Base-by-base conservation (phyloP, 2,329 filamentous ascomycete genomes). In the Ophiostoma ulmi region DNA sequence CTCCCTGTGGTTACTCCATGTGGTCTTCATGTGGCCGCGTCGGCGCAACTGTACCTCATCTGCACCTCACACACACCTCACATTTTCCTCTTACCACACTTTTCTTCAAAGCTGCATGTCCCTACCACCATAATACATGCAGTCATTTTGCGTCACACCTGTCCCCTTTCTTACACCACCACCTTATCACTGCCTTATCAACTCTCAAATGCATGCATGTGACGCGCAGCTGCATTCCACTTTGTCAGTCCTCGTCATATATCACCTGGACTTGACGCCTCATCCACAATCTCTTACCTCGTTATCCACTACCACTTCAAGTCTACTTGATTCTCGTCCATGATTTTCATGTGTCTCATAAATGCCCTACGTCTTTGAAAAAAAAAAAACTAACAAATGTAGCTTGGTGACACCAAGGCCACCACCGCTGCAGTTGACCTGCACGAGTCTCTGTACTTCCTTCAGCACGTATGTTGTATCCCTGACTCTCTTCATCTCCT, bases 391-490 rank as follows among this genome's bases (percentile, higher is more conserved):
- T 38, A 38, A 64, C 31, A n/a, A 66, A 20, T 13, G 2, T 58
- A 74, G 73, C 82, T 89, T 73, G 87, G 85, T 73, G 84, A 88
- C 75, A 80, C 83, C 73, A 83, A 78, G 69, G 75, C 74, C 67
- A 64, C 73, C 72, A 76, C 81, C 69, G 89, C 88, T 41, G 86
- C 87, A 20, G 83, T 87, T 72, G 89, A 91, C 74, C 82, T 92
- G 61, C 89, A 92, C 77, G 90, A 92, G 79, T 84, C 86, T 58
- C 82, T 91, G n/a, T 91, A 90, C 79, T 88, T 88, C 75, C 86
- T 92, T 11, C 90, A 80, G 74, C 80, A 93, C 78, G 72, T 74
- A 17, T 26, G 73, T 73, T 26, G 22, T 17, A 31, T 36, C 67
- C 5, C 4, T 11, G 26, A 55, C 22, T 11, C 41, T 22, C 26